phyloP scores from a whole-genome alignment of 2,329 filamentous ascomycete species.

The Xylaria sp. region DNA sequence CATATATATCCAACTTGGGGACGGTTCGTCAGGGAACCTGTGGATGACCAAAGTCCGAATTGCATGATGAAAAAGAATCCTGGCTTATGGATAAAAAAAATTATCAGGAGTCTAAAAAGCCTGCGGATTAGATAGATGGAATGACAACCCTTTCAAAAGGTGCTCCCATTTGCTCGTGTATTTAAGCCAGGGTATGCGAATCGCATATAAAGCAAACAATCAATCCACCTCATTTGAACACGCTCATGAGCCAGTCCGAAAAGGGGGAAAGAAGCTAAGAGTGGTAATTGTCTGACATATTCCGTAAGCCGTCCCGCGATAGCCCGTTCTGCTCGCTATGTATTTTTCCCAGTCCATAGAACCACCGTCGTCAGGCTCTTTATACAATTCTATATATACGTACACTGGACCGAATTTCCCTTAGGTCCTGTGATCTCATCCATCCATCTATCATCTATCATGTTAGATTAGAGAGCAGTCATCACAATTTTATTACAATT shows the following conservation, averaged over 20 bases:
- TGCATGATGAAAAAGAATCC: too few species aligned
- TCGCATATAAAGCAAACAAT: background rate
- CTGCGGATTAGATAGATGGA: background rate
- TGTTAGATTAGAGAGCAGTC: slow-evolving; percentile 9
- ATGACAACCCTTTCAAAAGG: background rate
- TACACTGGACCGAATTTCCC: background rate
- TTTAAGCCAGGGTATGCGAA: background rate
- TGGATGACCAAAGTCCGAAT: background rate
- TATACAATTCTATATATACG: slow-evolving; percentile 35
- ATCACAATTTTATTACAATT: slow-evolving; percentile 26
- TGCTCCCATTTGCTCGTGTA: background rate
- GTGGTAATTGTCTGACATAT: slow-evolving; percentile 39
- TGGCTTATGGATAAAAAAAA: background rate
- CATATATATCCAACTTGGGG: background rate
- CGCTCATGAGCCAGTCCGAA: background rate
- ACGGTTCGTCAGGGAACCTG: background rate
- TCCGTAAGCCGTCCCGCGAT: slow-evolving; percentile 9
- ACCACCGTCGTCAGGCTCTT: slow-evolving; percentile 10
- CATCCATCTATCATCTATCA: slow-evolving; percentile 27
- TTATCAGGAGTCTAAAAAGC: slow-evolving; percentile 3
- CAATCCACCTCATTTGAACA: background rate
- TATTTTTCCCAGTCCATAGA: slow-evolving; percentile 5
- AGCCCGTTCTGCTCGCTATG: background rate
- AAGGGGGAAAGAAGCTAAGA: slow-evolving; percentile 5
- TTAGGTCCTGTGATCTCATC: slow-evolving; percentile 14